Evolutionary conservation across 768 basidiomycete genomes (phyloP).

Genomic region (Phylloporus sp.): DNA sequence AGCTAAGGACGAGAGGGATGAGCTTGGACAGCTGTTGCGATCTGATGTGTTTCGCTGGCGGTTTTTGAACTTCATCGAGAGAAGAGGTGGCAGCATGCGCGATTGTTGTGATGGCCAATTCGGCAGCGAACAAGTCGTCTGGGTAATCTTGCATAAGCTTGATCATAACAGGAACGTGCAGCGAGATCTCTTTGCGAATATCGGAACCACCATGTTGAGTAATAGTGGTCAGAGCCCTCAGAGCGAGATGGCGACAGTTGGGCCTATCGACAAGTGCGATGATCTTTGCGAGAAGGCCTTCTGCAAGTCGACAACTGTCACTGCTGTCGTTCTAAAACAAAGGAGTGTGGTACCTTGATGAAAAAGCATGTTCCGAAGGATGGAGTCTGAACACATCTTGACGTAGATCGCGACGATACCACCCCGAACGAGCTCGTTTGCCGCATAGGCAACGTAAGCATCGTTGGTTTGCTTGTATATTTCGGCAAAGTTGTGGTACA

Average conservation of each 20-base stretch:
- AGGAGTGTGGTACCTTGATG: constrained; percentile 40
- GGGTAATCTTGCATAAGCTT: constrained; percentile 45
- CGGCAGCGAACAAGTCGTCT: constrained; percentile 45
- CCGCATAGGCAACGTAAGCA: constrained; percentile 38
- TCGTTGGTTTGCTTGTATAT: constrained; percentile 47
- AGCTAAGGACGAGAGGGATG: constrained; percentile 39
- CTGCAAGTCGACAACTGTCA: too few relatives aligned
- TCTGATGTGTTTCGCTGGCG: constrained; percentile 35
- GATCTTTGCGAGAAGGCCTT: constrained; percentile 55
- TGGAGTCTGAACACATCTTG: constrained; percentile 56
- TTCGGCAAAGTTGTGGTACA: constrained; percentile 52
- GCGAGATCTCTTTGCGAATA: constrained; percentile 48
- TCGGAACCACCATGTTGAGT: constrained; percentile 56
- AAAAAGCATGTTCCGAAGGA: constrained; percentile 56
- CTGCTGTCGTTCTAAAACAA: too few relatives aligned
- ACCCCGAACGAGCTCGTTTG: constrained; percentile 46
- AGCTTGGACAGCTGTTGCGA: constrained; percentile 41
- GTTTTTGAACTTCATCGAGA: constrained; percentile 35
- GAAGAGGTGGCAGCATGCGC: constrained; percentile 48
- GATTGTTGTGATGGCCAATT: constrained; percentile 47
- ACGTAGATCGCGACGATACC: constrained; percentile 59
- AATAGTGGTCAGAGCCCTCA: constrained; percentile 52
- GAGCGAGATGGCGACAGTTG: constrained; percentile 45
- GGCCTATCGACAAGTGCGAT: constrained; percentile 48
- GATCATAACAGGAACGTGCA: constrained; percentile 37